Evolutionary conservation across 2,329 filamentous ascomycete genomes (phyloP), one percentile per base, ranked within the genome.

Genomic region (Penicillium corylophilum): DNA sequence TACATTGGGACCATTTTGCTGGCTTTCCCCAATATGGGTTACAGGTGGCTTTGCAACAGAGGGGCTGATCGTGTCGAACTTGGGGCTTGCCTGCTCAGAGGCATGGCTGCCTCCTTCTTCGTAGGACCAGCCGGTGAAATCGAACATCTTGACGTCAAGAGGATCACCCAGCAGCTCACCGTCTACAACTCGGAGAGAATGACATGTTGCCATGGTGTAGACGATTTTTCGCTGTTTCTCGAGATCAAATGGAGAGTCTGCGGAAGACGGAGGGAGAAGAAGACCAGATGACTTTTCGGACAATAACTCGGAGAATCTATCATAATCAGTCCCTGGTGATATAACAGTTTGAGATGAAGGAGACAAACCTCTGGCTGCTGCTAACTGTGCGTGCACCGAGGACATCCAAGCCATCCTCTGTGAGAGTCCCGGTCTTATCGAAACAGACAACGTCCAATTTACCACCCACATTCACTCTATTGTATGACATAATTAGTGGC

Each of bases 391-490:
- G 85, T 18, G 96, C 85, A 12, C 94, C 94, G 12, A 99, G 80
- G 16, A 99, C 90, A 69, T 99, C 95, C 38, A 99, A 76, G 0
- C 94, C 94, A 70, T 99, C 94, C 71, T 97, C 94, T 0, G 94
- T 99, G 48, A 99, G 77, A 0, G 94, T 99, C n/a, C 94, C 94
- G 0, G 94, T 99, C 75, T 99, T 99, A 74, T 99, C 94, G 59
- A 99, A 99, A 72, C 93, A 96, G 74, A 99, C 89, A 10, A 97
- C 84, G 67, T 99, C 94, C 4, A 99, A 77, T 71, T 97, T 97
- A 44, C 95, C 94, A 15, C 89, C 94, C 5, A 99, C 91, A 64
- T 97, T 99, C 50, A 99, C 93, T 64, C 94, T 77, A 12, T 13
- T 44, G 24, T 43, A 59, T 47, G 54, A 51, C 35, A 13, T 12